Evolutionary conservation across 1,139 yeast genomes (phyloP).

Genomic region (Blastobotrys elegans): DNA sequence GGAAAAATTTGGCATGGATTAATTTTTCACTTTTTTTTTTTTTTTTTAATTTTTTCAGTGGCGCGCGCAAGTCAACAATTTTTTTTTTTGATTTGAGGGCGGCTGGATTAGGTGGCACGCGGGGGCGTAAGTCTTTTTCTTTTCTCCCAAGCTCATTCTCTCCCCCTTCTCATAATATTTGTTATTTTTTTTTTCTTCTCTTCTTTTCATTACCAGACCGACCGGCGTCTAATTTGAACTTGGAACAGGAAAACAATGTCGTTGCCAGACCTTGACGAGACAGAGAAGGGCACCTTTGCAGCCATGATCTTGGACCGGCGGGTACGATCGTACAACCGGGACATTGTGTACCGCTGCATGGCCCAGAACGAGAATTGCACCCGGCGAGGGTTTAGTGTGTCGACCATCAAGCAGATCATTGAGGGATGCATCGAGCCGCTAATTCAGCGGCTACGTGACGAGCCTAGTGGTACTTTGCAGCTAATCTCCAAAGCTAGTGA

Average conservation of each 20-base stretch:
- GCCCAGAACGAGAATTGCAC: neutral
- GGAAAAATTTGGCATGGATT: neutral
- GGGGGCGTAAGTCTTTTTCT: neutral
- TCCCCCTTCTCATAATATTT: neutral
- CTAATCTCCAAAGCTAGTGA: neutral
- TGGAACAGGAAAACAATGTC: neutral
- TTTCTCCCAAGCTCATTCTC: neutral
- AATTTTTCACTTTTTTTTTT: neutral
- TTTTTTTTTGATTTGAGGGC: neutral
- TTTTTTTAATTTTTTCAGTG: neutral
- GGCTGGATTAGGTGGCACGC: neutral
- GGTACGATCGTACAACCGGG: slow-evolving; percentile 3
- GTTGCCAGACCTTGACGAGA: neutral
- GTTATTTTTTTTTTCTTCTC: neutral
- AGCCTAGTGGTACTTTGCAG: neutral
- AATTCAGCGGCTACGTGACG: neutral
- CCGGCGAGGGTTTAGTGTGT: neutral
- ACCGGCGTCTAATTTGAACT: neutral
- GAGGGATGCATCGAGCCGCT: slow-evolving; percentile 5
- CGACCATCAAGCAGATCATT: neutral
- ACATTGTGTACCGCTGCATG: slow-evolving; percentile 6
- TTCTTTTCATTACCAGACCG: neutral
- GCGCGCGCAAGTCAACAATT: neutral
- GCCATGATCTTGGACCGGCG: slow-evolving; percentile 9
- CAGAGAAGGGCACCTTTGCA: slow-evolving; percentile 5